Conservation (phyloP, 2,329 filamentous ascomycete species). For the Pyrenophora graminea region DNA sequence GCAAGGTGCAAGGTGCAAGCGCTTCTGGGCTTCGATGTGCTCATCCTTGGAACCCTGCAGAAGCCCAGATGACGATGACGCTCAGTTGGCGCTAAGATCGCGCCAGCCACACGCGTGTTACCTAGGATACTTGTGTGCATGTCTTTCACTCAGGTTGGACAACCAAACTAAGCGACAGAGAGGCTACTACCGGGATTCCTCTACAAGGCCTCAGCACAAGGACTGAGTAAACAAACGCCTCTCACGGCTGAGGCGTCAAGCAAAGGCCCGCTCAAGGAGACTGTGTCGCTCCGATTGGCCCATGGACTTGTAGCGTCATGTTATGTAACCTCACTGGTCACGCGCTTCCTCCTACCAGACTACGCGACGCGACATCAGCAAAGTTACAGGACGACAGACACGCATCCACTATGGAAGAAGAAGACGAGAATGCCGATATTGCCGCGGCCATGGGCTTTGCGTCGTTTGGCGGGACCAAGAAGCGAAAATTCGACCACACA, state of each 20-base stretch:
- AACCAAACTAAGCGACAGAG: not conserved
- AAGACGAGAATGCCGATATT: slow-evolving; percentile 57
- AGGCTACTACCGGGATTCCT: not conserved
- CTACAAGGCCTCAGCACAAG: no score
- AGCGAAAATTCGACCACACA: slow-evolving; percentile 67
- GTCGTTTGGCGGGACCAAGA: slow-evolving; percentile 70
- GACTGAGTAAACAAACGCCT: not conserved
- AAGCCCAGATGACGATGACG: slow-evolving; percentile 18
- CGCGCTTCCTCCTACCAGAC: not conserved
- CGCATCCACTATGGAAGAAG: slow-evolving; percentile 43
- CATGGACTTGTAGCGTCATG: not conserved
- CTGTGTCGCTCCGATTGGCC: slow-evolving; percentile 7
- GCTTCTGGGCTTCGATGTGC: slow-evolving; percentile 2
- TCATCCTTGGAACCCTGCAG: slow-evolving; percentile 13
- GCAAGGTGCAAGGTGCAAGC: slow-evolving; percentile 1
- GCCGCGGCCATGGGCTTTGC: slow-evolving; percentile 74
- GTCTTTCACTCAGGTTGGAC: not conserved
- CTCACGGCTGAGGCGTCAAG: not conserved
- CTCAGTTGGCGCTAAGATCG: slow-evolving; percentile 14
- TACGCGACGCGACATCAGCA: not conserved
- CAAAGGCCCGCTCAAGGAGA: not conserved
- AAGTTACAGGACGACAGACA: not conserved
- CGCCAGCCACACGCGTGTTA: slow-evolving; percentile 14
- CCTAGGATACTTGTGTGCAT: not conserved
- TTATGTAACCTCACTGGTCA: not conserved